These are phyloP conservation scores for Entomophthora muscae DNA, from an alignment of 371 early-diverging fungal species.

Conservation along the genomic window DNA sequence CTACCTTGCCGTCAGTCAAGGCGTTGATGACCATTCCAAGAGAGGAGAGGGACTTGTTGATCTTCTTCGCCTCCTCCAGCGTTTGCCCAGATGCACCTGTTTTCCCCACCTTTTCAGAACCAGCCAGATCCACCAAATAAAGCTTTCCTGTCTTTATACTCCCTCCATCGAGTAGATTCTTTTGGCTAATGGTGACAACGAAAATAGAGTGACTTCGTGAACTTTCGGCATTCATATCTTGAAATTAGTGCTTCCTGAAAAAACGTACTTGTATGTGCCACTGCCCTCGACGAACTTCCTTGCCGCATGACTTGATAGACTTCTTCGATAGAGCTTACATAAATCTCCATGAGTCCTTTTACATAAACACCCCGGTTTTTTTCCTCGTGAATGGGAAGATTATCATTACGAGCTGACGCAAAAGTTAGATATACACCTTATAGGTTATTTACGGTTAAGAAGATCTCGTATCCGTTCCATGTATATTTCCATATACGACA, in stretches of 20 bases:
- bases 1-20: constrained; percentile 76
- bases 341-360: constrained; percentile 84
- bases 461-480: constrained; percentile 97
- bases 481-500: constrained; percentile 98
- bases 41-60: constrained; percentile 95
- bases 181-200: constrained; percentile 79
- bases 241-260: background rate
- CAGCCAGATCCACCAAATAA: constrained; percentile 97
- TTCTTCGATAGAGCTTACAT: constrained; percentile 83
- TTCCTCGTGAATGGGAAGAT: constrained; percentile 89
- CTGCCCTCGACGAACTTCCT: constrained; percentile 76
- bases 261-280: constrained; percentile 72
- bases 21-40: constrained; percentile 98
- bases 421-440: background rate
- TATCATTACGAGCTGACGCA: constrained; percentile 52
- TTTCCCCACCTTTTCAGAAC: constrained; percentile 94
- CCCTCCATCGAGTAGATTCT: constrained; percentile 65
- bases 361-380: constrained; percentile 89
- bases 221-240: constrained; percentile 90
- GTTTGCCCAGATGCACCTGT: constrained; percentile 97
- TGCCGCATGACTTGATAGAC: constrained; percentile 87
- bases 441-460: constrained; percentile 51
- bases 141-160: constrained; percentile 78
- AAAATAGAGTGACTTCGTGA: constrained; percentile 96
- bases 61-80: constrained; percentile 98